phyloP scores from a whole-genome alignment of 495 filamentous ascomycete species.

The Astrocystis sublimbata region DNA sequence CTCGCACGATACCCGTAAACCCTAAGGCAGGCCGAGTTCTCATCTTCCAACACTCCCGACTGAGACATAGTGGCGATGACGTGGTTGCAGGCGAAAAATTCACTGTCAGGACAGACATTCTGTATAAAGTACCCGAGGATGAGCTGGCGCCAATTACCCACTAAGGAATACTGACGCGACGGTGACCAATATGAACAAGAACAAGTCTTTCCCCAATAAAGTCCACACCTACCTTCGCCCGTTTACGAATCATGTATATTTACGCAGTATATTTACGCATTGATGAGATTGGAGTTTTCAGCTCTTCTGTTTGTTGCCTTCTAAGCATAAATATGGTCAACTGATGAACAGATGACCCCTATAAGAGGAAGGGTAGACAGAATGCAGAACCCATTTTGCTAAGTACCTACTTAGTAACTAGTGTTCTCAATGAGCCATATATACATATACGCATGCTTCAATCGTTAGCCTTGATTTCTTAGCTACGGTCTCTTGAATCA shows the following conservation, averaged over 20 bases:
- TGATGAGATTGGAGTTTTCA: no score
- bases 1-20: slow-evolving; percentile 60
- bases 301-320: no score
- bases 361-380: no score
- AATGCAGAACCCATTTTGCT: no score
- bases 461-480: neutral
- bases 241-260: no score
- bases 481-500: neutral
- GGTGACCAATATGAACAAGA: neutral
- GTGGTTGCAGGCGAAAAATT: slow-evolving; percentile 70
- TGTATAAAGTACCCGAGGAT: slow-evolving; percentile 52
- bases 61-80: slow-evolving; percentile 74
- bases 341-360: no score
- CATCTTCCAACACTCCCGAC: slow-evolving; percentile 71
- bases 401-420: no score
- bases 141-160: neutral
- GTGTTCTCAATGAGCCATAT: no score
- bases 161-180: neutral
- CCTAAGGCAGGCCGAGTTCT: slow-evolving; percentile 73
- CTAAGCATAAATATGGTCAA: no score
- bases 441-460: neutral
- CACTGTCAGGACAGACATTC: slow-evolving; percentile 76
- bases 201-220: neutral
- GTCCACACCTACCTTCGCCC: no score
- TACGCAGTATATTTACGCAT: no score